These are phyloP conservation scores for Vitis hybrid DNA, from an alignment of 177 flowering plant species.

Conservation along the genomic window DNA sequence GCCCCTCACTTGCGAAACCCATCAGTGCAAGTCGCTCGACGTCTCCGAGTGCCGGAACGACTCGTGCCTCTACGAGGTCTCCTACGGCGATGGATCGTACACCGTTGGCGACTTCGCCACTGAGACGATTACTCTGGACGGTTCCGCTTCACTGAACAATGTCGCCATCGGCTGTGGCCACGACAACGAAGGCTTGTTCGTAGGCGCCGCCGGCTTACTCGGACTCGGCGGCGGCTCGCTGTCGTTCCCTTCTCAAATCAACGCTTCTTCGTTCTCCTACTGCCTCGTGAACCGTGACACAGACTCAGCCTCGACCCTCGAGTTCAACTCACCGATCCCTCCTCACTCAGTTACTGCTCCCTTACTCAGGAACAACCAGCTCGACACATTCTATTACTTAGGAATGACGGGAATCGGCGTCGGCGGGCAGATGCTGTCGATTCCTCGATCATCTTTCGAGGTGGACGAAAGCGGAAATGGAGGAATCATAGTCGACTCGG, in stretches of 20 bases:
- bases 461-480: conserved; percentile 62
- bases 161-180: conserved; percentile 98
- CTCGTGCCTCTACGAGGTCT: conserved; percentile 82
- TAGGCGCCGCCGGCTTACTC: conserved; percentile 85
- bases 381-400: conserved; percentile 76
- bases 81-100: conserved; percentile 96
- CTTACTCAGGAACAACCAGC: conserved; percentile 46
- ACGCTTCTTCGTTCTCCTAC: conserved; percentile 70
- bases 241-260: conserved; percentile 80
- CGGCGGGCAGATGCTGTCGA: conserved; percentile 50
- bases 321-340: conserved; percentile 41
- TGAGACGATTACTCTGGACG: conserved; percentile 67
- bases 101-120: conserved; percentile 87
- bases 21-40: conserved; percentile 67
- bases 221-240: conserved; percentile 89
- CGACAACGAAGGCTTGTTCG: conserved; percentile 80
- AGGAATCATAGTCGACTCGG: conserved; percentile 86
- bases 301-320: conserved; percentile 62
- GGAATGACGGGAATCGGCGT: conserved; percentile 64
- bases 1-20: conserved; percentile 56
- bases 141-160: conserved; percentile 35
- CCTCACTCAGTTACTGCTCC: conserved; percentile 60
- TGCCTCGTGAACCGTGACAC: conserved; percentile 91
- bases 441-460: conserved; percentile 49
- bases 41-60: conserved; percentile 65